Base-by-base conservation (phyloP, 192 early-diverging fungal species). In the Phlyctochytrium arcticum region DNA sequence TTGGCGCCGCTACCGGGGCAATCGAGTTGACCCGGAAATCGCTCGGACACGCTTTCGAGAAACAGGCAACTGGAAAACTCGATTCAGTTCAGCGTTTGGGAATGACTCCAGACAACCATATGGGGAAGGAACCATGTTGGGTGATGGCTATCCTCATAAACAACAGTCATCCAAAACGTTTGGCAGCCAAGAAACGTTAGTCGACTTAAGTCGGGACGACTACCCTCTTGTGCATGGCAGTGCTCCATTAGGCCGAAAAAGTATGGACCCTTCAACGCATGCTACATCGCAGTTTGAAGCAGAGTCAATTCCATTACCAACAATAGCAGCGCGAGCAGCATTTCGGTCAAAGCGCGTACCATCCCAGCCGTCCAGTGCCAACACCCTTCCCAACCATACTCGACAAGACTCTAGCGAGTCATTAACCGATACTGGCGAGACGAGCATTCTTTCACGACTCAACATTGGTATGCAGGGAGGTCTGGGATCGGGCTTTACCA, bases 31-130 rank as follows among this genome's bases (percentile, higher is more conserved):
- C 23, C 51, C 54, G 1, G 54, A 26, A 8, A 49, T 51, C 21
- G 54, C 37, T 17, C 17, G 17, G 21, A 49, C 36, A 1, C 53
- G 64, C 9, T 57, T 66, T 24, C 64, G 54, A 15, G 64, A 66
- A 30, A 57, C 36, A 29, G 64, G 54, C n/a, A 66, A 66, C 39
- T 66, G 64, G 64, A 66, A 66, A 48, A 66, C 55, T 8, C 51
- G 64, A 53, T 53, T 17, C n/a, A 66, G 64, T 44, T 36, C 23
- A 7, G 64, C 51, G 0, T 29, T 66, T 34, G 42, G 57, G 47
- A 42, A 44, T 29, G 24, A 33, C 17, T 26, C 32, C 17, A 46
- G 37, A n/a, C 2, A 19, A n/a, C 35, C 53, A 17, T 66, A 57
- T 35, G 8, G 64, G 17, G 64, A 33, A 12, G 64, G 64, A 12